Conservation (phyloP, 495 filamentous ascomycete genomes). For the Penicillium samsonianum region DNA sequence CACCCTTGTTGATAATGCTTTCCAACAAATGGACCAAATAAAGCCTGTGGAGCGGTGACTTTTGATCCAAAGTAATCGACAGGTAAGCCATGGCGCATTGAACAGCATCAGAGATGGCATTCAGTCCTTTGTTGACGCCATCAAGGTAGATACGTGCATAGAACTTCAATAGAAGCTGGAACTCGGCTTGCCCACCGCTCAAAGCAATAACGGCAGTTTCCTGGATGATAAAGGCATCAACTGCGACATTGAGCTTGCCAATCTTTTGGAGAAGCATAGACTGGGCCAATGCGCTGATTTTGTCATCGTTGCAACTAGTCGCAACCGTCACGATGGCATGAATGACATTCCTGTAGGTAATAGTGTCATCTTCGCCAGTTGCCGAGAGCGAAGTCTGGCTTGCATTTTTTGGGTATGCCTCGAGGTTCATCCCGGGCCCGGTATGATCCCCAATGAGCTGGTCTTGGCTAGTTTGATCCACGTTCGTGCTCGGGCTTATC, state of each 20-base stretch:
- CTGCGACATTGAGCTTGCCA: conserved; percentile 69
- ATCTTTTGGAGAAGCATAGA: conserved; percentile 95
- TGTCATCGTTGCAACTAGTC: conserved; percentile 75
- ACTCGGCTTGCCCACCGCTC: conserved; percentile 71
- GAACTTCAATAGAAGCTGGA: conserved; percentile 80
- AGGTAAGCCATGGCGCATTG: conserved; percentile 73
- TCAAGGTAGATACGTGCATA: conserved; percentile 73
- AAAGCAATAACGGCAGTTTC: conserved; percentile 78
- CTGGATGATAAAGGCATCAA: conserved; percentile 80
- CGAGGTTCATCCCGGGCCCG: conserved; percentile 30
- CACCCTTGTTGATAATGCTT: conserved; percentile 85
- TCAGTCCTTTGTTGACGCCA: conserved; percentile 65
- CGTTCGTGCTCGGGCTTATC: conserved; percentile 63
- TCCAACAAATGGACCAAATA: conserved; percentile 85
- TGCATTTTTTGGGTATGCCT: conserved; percentile 59
- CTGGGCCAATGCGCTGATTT: conserved; percentile 91
- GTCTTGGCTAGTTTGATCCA: conserved; percentile 37
- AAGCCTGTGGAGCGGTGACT: conserved; percentile 71
- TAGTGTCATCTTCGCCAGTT: conserved; percentile 70
- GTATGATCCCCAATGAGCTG: conserved; percentile 29
- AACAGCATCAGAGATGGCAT: conserved; percentile 35
- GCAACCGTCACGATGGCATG: conserved; percentile 89
- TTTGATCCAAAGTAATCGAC: conserved; percentile 62
- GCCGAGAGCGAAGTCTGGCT: conserved; percentile 77
- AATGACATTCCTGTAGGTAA: conserved; percentile 76